phyloP scores from a whole-genome alignment of 441 rosid species.

The Arabidopsis lyrata region DNA sequence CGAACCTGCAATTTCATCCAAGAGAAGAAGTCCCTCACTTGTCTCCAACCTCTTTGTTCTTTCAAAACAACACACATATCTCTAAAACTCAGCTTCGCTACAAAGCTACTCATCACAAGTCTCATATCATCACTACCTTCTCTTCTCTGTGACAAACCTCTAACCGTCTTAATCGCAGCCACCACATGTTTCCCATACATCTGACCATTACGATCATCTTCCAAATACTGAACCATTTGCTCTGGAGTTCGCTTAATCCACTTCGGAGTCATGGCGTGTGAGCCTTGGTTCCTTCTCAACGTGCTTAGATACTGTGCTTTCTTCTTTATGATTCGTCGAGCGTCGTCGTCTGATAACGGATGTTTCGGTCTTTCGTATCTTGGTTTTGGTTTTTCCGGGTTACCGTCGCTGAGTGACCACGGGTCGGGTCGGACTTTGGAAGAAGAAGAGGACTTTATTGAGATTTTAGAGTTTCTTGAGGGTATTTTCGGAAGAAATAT shows the following conservation, averaged over 20 bases:
- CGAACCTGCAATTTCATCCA: slow-evolving; percentile 96
- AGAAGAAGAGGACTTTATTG: slow-evolving; percentile 40
- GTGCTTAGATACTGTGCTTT: slow-evolving; percentile 74
- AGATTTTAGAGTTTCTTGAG: slow-evolving; percentile 31
- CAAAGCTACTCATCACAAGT: slow-evolving; percentile 75
- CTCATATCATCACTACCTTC: slow-evolving; percentile 65
- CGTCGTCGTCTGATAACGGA: slow-evolving; percentile 84
- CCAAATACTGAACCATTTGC: slow-evolving; percentile 87
- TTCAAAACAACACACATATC: slow-evolving; percentile 95
- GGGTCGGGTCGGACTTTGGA: slow-evolving; percentile 73
- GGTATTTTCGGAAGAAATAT: slow-evolving; percentile 37
- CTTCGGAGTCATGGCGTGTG: slow-evolving; percentile 72
- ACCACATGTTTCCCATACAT: slow-evolving; percentile 85
- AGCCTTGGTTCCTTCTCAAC: slow-evolving; percentile 79
- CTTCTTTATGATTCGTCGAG: slow-evolving; percentile 82
- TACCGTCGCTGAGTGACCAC: slow-evolving; percentile 86
- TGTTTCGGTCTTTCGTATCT: slow-evolving; percentile 65
- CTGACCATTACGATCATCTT: slow-evolving; percentile 78
- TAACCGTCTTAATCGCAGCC: slow-evolving; percentile 81
- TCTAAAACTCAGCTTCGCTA: slow-evolving; percentile 72
- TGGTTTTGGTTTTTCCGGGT: slow-evolving; percentile 71
- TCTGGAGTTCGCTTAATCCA: slow-evolving; percentile 93
- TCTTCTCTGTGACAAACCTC: slow-evolving; percentile 57
- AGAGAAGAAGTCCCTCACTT: slow-evolving; percentile 75
- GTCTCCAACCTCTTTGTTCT: slow-evolving; percentile 88